Evolutionary conservation across 2,329 filamentous ascomycete genomes (phyloP).

Genomic region (Escovopsis sp.): DNA sequence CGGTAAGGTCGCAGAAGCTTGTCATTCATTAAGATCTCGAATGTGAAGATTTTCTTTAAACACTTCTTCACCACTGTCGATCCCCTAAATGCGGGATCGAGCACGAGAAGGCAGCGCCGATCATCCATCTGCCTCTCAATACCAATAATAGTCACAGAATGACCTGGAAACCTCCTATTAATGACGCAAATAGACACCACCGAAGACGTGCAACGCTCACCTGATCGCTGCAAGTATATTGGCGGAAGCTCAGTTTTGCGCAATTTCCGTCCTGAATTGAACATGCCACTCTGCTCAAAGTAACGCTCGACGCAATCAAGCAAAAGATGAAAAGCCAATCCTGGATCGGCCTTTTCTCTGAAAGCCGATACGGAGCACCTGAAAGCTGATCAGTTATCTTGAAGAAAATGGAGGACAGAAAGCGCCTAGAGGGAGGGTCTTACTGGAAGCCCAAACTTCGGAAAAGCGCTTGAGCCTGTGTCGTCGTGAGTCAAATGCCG

Average conservation of each 20-base stretch:
- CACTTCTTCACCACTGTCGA: slow-evolving; percentile 47
- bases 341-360: slow-evolving; percentile 26
- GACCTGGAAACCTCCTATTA: slow-evolving; percentile 34
- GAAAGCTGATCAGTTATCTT: background rate
- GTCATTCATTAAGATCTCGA: slow-evolving; percentile 22
- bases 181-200: background rate
- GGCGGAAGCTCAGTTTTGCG: slow-evolving; percentile 60
- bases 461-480: slow-evolving; percentile 65
- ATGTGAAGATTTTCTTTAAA: slow-evolving; percentile 31
- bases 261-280: slow-evolving; percentile 42
- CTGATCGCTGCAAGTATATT: slow-evolving; percentile 78
- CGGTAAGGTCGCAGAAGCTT: slow-evolving; percentile 58
- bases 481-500: background rate
- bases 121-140: slow-evolving; percentile 57
- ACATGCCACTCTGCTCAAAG: slow-evolving; percentile 40
- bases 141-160: slow-evolving; percentile 83
- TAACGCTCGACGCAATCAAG: slow-evolving; percentile 57
- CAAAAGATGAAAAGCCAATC: slow-evolving; percentile 38
- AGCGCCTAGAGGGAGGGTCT: slow-evolving; percentile 13
- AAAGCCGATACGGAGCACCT: slow-evolving; percentile 52
- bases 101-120: slow-evolving; percentile 59
- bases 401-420: background rate
- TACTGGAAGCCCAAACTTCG: slow-evolving; percentile 51
- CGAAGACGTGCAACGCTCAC: slow-evolving; percentile 21
- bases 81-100: slow-evolving; percentile 73